A percentile compares a stretch with the other conserved stretches of the same genome.
Conservation (phyloP, 176 grass and related monocot genomes). For the Aegilops speltoides region DNA sequence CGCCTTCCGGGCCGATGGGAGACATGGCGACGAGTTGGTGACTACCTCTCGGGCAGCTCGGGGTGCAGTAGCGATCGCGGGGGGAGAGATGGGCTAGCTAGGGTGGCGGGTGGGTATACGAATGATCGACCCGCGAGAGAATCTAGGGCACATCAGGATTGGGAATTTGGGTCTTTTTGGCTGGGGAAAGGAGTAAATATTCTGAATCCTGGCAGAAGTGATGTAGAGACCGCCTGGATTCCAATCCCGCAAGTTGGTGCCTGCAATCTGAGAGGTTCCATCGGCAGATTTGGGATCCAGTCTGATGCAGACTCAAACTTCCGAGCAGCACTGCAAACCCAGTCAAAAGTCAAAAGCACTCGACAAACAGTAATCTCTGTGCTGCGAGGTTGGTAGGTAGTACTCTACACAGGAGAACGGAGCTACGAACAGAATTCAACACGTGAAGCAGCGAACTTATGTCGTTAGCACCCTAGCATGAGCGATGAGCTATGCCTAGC, state of each 20-base stretch:
- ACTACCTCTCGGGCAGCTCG: too few relatives aligned
- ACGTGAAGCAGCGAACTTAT: background rate
- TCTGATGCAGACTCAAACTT: slow-evolving; percentile 16
- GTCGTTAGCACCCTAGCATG: too few relatives aligned
- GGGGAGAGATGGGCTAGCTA: slow-evolving; percentile 13
- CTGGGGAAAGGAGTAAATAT: slow-evolving; percentile 18
- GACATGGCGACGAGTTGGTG: background rate
- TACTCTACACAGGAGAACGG: background rate
- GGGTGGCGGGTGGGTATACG: slow-evolving; percentile 9
- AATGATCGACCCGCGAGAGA: background rate
- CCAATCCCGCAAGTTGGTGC: slow-evolving; percentile 26
- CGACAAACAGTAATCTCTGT: too few relatives aligned
- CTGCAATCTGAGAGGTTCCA: slow-evolving; percentile 24
- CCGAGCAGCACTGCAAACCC: background rate
- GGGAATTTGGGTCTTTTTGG: background rate
- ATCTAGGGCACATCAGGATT: background rate
- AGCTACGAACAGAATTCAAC: background rate
- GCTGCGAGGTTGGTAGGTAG: background rate
- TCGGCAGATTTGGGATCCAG: slow-evolving; percentile 44
- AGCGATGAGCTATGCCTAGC: background rate
- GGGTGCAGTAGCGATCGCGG: too few relatives aligned
- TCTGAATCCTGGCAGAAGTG: slow-evolving; percentile 22
- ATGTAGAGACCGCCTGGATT: slow-evolving; percentile 39
- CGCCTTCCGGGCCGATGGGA: background rate
- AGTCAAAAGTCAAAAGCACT: too few relatives aligned